A percentile compares a stretch with the other conserved stretches of the same genome.
Conservation (phyloP, 2,329 filamentous ascomycete genomes). For the Curvularia lunata region DNA sequence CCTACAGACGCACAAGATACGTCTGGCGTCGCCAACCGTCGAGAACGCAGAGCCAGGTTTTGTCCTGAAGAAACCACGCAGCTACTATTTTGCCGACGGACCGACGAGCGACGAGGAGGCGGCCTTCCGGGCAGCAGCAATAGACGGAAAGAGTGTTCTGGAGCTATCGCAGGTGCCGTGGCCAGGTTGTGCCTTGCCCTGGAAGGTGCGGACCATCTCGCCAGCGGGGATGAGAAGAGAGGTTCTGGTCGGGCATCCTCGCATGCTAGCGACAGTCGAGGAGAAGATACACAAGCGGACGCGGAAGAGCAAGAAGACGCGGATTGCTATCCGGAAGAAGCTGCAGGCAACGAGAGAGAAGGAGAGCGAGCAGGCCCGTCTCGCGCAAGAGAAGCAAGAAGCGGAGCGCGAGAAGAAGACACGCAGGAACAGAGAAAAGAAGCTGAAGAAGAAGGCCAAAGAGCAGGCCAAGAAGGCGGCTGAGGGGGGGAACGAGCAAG, state of each 20-base stretch:
- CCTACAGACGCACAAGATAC: conserved; percentile 37
- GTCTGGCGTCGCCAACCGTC: conserved; percentile 40
- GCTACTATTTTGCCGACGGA: conserved; percentile 46
- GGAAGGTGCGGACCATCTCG: conserved; percentile 44
- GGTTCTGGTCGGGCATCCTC: conserved; percentile 41
- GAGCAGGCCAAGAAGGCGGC: conserved; percentile 42
- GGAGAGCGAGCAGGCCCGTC: conserved; percentile 30
- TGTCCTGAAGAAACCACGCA: conserved; percentile 37
- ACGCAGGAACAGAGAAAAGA: conserved; percentile 47
- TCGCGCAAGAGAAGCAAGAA: conserved; percentile 43
- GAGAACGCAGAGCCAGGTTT: conserved; percentile 36
- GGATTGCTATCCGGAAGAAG: conserved; percentile 46
- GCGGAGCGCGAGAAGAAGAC: conserved; percentile 46
- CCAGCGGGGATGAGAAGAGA: conserved; percentile 39
- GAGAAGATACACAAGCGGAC: conserved; percentile 34
- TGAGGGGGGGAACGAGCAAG: conserved; percentile 11
- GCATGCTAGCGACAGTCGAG: conserved; percentile 27
- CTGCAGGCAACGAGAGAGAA: conserved; percentile 35
- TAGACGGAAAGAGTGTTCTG: conserved; percentile 38
- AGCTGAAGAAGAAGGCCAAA: conserved; percentile 47
- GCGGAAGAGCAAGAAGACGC: conserved; percentile 45
- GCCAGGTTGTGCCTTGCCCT: conserved; percentile 46
- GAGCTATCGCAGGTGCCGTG: conserved; percentile 40
- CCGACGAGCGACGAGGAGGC: conserved; percentile 29
- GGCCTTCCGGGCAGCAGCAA: conserved; percentile 35